Evolutionary conservation across 108 stramenopile genomes (phyloP), one percentile per base, ranked within the genome.

Genomic region (Skeletonema marinoi): DNA sequence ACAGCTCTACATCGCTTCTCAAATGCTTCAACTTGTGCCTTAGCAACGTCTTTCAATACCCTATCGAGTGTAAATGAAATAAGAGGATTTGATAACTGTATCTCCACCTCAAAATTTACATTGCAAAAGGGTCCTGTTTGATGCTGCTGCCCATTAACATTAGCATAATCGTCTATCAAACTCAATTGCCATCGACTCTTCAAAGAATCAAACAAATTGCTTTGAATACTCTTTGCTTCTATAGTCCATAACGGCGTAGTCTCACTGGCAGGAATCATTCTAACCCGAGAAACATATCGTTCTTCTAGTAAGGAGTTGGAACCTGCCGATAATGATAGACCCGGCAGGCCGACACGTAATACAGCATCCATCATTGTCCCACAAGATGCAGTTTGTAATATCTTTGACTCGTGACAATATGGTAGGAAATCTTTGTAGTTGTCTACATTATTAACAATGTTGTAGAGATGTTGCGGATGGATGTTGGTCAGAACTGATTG

Each of bases 361-460:
- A 86, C 81, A 10, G 89, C 92, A 79, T 92, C 89, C 78, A 88
- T 88, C 72, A 74, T 71, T 50, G 81, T 70, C 12, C 89, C 85
- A 68, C 86, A 81, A 0, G 73, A 67, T 1, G 83, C 78, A 0
- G 59, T 48, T 59, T 81, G 85, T 32, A 91, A 42, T 32, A 94
- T 75, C 66, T 78, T 80, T 4, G 93, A 94, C 54, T 88, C 83
- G 32, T 21, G 74, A 60, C 91, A 92, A 64, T 88, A 78, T 0
- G 93, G 93, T 3, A 94, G 68, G 70, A 94, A 94, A 14, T 88
- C 35, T 14, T 66, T 65, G 68, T 94, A 94, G 32, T 66, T 7
- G 62, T 92, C 88, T 19, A 94, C 93, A 66, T 94, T 83, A 68
- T 87, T 84, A 54, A 94, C 88, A 46, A 94, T 92, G 50, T 78